Evolutionary conservation across 345 rosid species (phyloP).

Genomic region (Lepidium africanum): DNA sequence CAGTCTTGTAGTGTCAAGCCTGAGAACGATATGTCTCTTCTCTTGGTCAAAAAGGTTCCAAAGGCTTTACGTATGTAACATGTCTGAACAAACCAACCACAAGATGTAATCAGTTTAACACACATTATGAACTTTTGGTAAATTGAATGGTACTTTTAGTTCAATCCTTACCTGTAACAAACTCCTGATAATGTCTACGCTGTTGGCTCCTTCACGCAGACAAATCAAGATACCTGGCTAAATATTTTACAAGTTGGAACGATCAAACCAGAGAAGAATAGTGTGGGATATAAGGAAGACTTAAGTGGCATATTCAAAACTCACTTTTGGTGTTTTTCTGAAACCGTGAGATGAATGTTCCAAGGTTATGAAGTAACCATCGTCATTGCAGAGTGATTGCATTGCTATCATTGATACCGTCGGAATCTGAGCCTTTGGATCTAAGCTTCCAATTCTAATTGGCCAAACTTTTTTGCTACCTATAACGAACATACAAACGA

Average conservation of each 20-base stretch:
- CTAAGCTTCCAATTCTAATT: conserved; percentile 18
- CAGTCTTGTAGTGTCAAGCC: conserved; percentile 5
- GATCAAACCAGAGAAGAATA: conserved; percentile 9
- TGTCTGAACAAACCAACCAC: conserved; percentile 10
- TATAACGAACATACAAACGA: not conserved
- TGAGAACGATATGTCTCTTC: not conserved
- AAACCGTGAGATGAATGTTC: conserved; percentile 8
- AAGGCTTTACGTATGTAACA: conserved; percentile 20
- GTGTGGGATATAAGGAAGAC: not conserved
- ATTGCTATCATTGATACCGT: not conserved
- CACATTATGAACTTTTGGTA: not conserved
- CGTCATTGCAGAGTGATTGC: conserved; percentile 23
- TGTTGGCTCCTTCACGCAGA: conserved; percentile 23
- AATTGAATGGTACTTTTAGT: not conserved
- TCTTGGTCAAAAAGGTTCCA: not conserved
- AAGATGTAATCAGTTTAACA: not conserved
- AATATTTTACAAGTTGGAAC: not conserved
- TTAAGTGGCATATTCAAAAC: not conserved
- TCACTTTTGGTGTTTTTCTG: conserved; percentile 4
- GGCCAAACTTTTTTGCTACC: conserved; percentile 19
- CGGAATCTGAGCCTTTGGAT: conserved; percentile 20
- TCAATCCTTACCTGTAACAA: conserved; percentile 13
- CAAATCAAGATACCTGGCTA: conserved; percentile 7
- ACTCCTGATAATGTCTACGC: conserved; percentile 15
- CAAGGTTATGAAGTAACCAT: conserved; percentile 17